These are phyloP conservation scores for Candolleomyces aberdarensis DNA, from an alignment of 768 basidiomycete species.

Conservation along the genomic window DNA sequence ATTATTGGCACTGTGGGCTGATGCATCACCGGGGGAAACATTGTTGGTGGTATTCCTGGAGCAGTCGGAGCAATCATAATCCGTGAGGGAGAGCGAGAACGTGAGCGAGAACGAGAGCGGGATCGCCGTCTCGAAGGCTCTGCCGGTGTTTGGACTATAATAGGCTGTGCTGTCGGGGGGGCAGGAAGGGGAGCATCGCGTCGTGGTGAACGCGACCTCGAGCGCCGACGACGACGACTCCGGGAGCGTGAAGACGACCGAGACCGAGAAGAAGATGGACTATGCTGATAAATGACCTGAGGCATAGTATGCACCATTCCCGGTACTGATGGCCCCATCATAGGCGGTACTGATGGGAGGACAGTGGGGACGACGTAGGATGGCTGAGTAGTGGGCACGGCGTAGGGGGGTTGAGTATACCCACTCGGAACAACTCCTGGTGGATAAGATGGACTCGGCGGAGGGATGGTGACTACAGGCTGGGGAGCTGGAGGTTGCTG, in stretches of 20 bases:
- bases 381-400: too few relatives aligned
- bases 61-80: conserved; percentile 14
- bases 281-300: neutral
- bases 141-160: conserved; percentile 16
- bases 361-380: too few relatives aligned
- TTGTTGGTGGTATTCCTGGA: conserved; percentile 6
- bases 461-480: too few relatives aligned
- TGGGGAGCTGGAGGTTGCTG: conserved; percentile 18
- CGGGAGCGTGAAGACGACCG: conserved; percentile 9
- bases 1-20: neutral
- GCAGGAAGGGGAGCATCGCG: neutral
- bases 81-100: conserved; percentile 22
- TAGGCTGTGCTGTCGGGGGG: neutral
- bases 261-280: neutral
- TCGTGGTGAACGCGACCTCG: conserved; percentile 1
- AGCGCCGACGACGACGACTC: conserved; percentile 7
- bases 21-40: neutral
- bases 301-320: conserved; percentile 1
- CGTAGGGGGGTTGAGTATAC: too few relatives aligned
- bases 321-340: neutral
- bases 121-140: conserved; percentile 12
- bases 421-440: too few relatives aligned
- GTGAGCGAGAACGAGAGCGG: conserved; percentile 17
- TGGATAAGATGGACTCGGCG: too few relatives aligned
- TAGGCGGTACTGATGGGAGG: too few relatives aligned